Evolutionary conservation across 352 stramenopile genomes (phyloP).

Genomic region (Pythium dissimile): DNA sequence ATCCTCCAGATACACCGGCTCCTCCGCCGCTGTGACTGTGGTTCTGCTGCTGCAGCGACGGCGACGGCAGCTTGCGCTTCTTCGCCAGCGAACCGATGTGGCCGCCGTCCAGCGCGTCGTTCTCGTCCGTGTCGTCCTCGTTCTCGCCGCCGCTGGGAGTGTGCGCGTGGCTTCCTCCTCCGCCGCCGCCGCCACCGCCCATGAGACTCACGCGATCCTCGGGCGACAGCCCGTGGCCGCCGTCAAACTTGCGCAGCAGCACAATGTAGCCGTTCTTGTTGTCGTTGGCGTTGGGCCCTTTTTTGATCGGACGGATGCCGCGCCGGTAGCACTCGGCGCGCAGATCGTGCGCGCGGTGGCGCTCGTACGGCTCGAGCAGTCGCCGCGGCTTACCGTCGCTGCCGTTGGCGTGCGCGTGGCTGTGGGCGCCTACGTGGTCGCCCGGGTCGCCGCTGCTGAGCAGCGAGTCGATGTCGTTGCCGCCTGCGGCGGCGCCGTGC

Average conservation of each 20-base stretch:
- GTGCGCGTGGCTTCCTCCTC: background rate
- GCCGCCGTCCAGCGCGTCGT: constrained; percentile 23
- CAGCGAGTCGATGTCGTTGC: constrained; percentile 67
- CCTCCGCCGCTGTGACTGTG: background rate
- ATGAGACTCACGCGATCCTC: constrained; percentile 15
- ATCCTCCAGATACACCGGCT: background rate
- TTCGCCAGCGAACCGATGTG: constrained; percentile 26
- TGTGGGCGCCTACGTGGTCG: constrained; percentile 6
- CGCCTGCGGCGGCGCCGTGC: constrained; percentile 32
- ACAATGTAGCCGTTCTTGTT: constrained; percentile 82
- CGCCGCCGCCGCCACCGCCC: constrained; percentile 1
- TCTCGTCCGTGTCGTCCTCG: constrained; percentile 25
- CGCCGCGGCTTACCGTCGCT: constrained; percentile 24
- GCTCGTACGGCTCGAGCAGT: constrained; percentile 68
- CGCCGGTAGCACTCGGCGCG: constrained; percentile 78
- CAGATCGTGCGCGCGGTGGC: constrained; percentile 66
- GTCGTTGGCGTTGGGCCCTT: constrained; percentile 79
- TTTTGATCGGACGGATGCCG: constrained; percentile 74
- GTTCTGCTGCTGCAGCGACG: constrained; percentile 20
- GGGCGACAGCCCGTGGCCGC: constrained; percentile 10
- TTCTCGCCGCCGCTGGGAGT: constrained; percentile 16
- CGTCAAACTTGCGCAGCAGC: constrained; percentile 61
- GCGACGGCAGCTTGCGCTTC: constrained; percentile 47
- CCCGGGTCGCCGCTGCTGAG: constrained; percentile 34
- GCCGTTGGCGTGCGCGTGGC: background rate